Percentiles rank a stretch among this genome's conserved stretches.
phyloP scores from a whole-genome alignment of 2,329 filamentous ascomycete genomes.

The Phaeoacremonium minimum region DNA sequence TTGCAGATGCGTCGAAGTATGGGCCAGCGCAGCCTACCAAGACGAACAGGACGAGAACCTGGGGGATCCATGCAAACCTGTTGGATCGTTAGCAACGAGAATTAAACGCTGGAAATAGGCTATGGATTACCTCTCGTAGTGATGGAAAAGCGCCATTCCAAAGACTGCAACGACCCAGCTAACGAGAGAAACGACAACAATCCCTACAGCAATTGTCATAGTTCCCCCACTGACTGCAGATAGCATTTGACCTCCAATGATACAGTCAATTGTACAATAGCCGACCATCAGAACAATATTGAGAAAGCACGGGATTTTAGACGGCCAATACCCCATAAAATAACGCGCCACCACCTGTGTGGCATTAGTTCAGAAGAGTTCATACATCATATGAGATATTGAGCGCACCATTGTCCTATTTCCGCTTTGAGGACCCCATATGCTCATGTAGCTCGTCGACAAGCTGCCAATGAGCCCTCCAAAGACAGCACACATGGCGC shows the following conservation, averaged over 20 bases:
- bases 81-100: constrained; percentile 1
- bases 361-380: constrained; percentile 3
- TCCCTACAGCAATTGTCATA: constrained; percentile 62
- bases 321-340: constrained; percentile 26
- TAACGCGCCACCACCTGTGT: constrained; percentile 18
- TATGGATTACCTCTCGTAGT: constrained; percentile 64
- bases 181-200: constrained; percentile 59
- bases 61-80: constrained; percentile 60
- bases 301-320: constrained; percentile 19
- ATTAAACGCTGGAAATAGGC: too few species aligned
- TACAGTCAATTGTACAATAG: constrained; percentile 52
- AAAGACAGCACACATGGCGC: constrained; percentile 18
- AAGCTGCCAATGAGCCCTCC: constrained; percentile 17
- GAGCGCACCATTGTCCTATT: constrained; percentile 21
- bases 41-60: constrained; percentile 55
- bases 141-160: constrained; percentile 63
- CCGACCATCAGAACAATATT: constrained; percentile 24
- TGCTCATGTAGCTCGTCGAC: constrained; percentile 19
- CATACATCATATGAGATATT: constrained; percentile 1
- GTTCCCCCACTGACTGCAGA: constrained; percentile 56
- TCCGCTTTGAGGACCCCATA: constrained; percentile 20
- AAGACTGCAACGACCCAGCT: constrained; percentile 63
- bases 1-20: constrained; percentile 50
- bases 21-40: constrained; percentile 57
- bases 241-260: constrained; percentile 65